These are phyloP conservation scores for Gentiana macrophylla DNA, from an alignment of 257 asterid genomes.

Conservation along the genomic window DNA sequence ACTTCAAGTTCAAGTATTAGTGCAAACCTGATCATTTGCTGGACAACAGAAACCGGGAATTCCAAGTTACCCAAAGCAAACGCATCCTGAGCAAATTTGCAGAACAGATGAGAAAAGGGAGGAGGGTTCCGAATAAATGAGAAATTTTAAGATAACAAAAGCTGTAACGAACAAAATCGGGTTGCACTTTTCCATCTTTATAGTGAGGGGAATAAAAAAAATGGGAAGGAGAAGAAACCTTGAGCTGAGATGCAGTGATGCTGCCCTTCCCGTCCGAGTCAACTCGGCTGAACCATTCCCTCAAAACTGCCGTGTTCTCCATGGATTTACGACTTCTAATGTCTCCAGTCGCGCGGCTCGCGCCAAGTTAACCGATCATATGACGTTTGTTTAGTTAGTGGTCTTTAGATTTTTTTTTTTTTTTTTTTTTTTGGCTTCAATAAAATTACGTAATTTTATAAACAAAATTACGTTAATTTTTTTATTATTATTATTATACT, in stretches of 20 bases:
- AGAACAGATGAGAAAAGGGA: background rate
- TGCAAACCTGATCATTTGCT: constrained; percentile 72
- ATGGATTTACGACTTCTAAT: constrained; percentile 4
- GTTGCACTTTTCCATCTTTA: too few species aligned
- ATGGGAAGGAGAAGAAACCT: constrained; percentile 27
- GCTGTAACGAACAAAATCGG: too few species aligned
- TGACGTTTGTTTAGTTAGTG: too few species aligned
- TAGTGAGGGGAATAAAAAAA: background rate
- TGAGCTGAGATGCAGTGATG: constrained; percentile 61
- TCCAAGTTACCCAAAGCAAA: constrained; percentile 61
- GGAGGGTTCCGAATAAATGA: too few species aligned
- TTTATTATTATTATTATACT: too few species aligned
- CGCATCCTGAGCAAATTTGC: constrained; percentile 33
- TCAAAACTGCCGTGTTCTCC: constrained; percentile 47
- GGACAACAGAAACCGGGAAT: constrained; percentile 58
- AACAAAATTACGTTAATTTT: too few species aligned
- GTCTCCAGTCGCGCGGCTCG: too few species aligned
- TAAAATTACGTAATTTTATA: too few species aligned
- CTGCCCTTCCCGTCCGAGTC: constrained; percentile 54
- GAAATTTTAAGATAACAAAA: background rate
- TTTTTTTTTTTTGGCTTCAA: too few species aligned
- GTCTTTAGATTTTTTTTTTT: too few species aligned
- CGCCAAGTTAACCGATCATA: too few species aligned
- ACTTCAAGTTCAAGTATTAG: background rate
- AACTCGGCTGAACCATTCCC: constrained; percentile 77